phyloP scores from a whole-genome alignment of 805 yeast genomes.

The Kodamaea hsintzibuensis region DNA sequence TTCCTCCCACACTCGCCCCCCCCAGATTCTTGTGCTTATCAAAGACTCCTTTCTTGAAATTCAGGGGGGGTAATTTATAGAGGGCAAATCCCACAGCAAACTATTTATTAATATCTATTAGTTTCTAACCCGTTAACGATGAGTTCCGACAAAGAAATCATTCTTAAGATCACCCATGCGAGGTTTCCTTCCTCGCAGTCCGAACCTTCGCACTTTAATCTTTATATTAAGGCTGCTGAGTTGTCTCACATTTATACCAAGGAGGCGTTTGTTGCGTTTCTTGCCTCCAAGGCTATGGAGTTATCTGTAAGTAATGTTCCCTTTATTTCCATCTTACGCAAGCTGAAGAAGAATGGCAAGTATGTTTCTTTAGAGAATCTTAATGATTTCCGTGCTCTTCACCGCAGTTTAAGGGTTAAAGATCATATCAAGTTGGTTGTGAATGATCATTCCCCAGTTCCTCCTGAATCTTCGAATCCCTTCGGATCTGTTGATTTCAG shows the following conservation, averaged over 20 bases:
- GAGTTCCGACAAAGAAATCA: conserved; percentile 5
- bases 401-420: conserved; percentile 50
- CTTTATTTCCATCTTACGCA: conserved; percentile 28
- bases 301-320: conserved; percentile 6
- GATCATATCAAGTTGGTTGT: conserved; percentile 39
- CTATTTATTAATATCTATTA: neutral
- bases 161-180: conserved; percentile 7
- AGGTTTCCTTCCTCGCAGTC: conserved; percentile 2
- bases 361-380: conserved; percentile 40
- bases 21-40: conserved; percentile 5
- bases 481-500: neutral
- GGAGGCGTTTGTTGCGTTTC: conserved; percentile 10
- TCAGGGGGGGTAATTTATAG: conserved; percentile 8
- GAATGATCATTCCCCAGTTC: conserved; percentile 17
- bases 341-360: conserved; percentile 46
- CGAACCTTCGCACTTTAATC: neutral
- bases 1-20: neutral
- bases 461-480: conserved; percentile 1
- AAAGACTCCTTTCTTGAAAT: conserved; percentile 5
- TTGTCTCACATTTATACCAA: conserved; percentile 9
- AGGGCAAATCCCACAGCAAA: conserved; percentile 6
- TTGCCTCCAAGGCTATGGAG: conserved; percentile 4
- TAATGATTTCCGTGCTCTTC: conserved; percentile 44
- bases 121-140: neutral
- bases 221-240: conserved; percentile 3